A percentile compares a stretch with the other conserved stretches of the same genome.
Evolutionary conservation across 192 early-diverging fungal genomes (phyloP).

Genomic region (Cladochytrium replicatum): DNA sequence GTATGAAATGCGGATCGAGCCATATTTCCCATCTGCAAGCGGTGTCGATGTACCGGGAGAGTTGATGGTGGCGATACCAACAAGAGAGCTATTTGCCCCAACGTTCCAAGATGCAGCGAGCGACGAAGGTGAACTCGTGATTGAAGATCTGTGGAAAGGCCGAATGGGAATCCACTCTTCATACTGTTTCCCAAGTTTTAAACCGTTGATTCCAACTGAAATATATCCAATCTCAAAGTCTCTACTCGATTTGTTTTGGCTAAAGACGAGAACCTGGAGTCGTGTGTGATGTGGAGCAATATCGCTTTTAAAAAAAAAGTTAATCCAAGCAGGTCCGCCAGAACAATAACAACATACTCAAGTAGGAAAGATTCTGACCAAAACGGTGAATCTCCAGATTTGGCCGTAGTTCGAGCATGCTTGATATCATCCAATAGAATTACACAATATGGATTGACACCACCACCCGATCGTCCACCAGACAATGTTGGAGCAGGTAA

Average conservation of each 20-base stretch:
- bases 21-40: not conserved
- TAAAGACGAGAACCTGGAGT: slow-evolving; percentile 19
- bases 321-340: not conserved
- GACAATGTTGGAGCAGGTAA: slow-evolving; percentile 4
- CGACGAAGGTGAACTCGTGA: slow-evolving; percentile 16
- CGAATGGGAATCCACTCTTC: slow-evolving; percentile 5
- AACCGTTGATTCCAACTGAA: slow-evolving; percentile 20
- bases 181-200: no score
- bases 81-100: slow-evolving; percentile 24
- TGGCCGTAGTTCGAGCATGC: slow-evolving; percentile 26
- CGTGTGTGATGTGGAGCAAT: slow-evolving; percentile 22
- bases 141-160: slow-evolving; percentile 23
- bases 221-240: slow-evolving; percentile 14
- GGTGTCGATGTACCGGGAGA: slow-evolving; percentile 1
- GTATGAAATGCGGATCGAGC: slow-evolving; percentile 18
- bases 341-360: slow-evolving; percentile 10
- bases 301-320: slow-evolving; percentile 15
- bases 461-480: not conserved
- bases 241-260: slow-evolving; percentile 17
- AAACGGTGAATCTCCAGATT: slow-evolving; percentile 27
- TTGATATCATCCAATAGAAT: slow-evolving; percentile 35
- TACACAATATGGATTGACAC: slow-evolving; percentile 22
- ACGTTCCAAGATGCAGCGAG: slow-evolving; percentile 14
- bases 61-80: not conserved
- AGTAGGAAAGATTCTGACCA: slow-evolving; percentile 36